Base-by-base conservation (phyloP, 1,284 basidiomycete species). In the Hypsizygus ulmarius region DNA sequence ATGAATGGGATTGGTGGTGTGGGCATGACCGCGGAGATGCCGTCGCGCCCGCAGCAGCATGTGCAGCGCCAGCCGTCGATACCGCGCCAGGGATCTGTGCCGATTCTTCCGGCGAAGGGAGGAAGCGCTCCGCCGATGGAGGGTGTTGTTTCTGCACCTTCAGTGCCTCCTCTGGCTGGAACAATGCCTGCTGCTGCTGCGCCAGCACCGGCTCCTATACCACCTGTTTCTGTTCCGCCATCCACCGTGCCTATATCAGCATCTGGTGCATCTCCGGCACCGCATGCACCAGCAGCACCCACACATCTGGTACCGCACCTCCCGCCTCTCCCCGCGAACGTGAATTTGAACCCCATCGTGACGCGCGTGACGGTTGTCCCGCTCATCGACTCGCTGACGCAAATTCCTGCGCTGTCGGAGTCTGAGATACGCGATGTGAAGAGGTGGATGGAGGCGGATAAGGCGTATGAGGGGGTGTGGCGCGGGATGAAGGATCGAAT, bases 281-380 rank as follows among this genome's bases (percentile, higher is more conserved):
- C 37, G 38, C 52, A 15, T 25, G n/a, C 53, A 46, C 9, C 56
- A 42, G 27, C 50, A 52, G 28, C 48, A 21, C 32, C 39, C 45
- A 47, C 38, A 8, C 45, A 38, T 42, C 41, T 45, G 25, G 49
- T 52, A 42, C 55, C 52, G 35, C 56, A 53, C 29, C 60, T 59
- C 28, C 69, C 59, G 33, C 65, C 61, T 16, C 64, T 69, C 46
- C 68, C 69, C 53, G 47, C 70, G 52, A 47, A 67, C 57, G 59
- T 74, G 10, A 71, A 72, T 6, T 71, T 84, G 47, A 83, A 84
- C 61, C 75, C 78, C 19, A 71, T 74, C 29, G 78, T 82, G 43
- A 91, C 88, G 5, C 73, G 74, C 14, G 74, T 91, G 41, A 78
- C 79, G 7, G 67, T 78, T 44, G 77, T 93, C 1, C 84, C 87